Conservation (phyloP, 495 filamentous ascomycete species). For the Thermochaetoides thermophila region DNA sequence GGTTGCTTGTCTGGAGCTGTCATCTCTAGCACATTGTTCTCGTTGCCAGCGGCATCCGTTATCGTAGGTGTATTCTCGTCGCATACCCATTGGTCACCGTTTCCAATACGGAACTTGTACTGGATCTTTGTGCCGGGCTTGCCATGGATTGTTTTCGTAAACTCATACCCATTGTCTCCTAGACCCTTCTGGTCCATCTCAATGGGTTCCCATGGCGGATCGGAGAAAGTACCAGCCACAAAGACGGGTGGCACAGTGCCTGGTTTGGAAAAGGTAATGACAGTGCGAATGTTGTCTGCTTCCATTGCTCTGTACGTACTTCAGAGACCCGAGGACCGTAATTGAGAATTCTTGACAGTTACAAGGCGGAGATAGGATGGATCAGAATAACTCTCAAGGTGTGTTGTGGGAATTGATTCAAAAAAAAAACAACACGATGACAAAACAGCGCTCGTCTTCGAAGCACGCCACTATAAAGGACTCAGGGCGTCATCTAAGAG, state of each 20-base stretch:
- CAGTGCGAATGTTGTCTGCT: conserved; percentile 25
- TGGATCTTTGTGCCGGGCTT: conserved; percentile 38
- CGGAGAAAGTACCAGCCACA: conserved; percentile 49
- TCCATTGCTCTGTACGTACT: too few species aligned
- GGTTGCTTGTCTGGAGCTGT: conserved; percentile 11
- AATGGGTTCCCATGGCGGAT: conserved; percentile 45
- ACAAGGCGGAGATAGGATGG: too few species aligned
- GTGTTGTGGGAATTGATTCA: too few species aligned
- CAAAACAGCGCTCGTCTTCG: too few species aligned
- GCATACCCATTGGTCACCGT: conserved; percentile 49
- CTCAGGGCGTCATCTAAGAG: too few species aligned
- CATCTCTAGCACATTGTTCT: conserved; percentile 41
- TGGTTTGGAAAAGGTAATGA: conserved; percentile 42
- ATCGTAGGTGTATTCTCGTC: conserved; percentile 40
- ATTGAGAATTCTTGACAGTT: too few species aligned
- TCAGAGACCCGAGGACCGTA: too few species aligned
- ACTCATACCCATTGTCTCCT: conserved; percentile 28
- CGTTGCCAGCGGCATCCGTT: conserved; percentile 40
- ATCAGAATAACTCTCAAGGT: too few species aligned
- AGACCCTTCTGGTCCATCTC: conserved; percentile 40
- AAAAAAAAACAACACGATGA: too few species aligned
- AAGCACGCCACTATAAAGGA: too few species aligned
- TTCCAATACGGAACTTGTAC: conserved; percentile 55
- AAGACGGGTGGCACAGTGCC: conserved; percentile 46
- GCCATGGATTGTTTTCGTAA: conserved; percentile 31